Evolutionary conservation across 441 rosid genomes (phyloP), one percentile per base, ranked within the genome.

Genomic region (Biscutella laevigata): DNA sequence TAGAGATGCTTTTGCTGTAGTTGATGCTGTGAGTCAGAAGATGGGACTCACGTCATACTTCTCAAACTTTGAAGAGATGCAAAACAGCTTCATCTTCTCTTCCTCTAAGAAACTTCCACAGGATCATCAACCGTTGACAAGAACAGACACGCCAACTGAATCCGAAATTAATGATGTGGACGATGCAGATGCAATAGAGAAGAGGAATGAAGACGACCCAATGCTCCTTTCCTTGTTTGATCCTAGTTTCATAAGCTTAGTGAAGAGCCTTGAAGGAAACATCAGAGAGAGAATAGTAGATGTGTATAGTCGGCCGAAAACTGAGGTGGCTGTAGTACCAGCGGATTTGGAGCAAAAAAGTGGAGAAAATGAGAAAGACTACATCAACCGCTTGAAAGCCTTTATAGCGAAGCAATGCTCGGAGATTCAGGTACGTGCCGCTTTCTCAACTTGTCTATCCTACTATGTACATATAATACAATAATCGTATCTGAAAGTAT

Each of bases 21-120:
- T 87, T 60, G 97, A 92, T 76, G 74, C 79, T 56, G 66, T 94
- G 64, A 78, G 88, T 72, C 88, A 88, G 80, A 86, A 86, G 80
- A 59, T 88, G 36, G 99, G 97, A 50, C 89, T 88, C 26, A 80
- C 95, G 6, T 69, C 85, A 28, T 94, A 68, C 71, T 81, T 94
- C 52, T 64, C 82, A 37, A 88, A 77, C 67, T 84, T 88, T 24
- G 97, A 94, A 38, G 95, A 88, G 69, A 84, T 88, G 99, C 79
- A 74, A 74, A 81, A 73, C 59, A 82, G 83, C 74, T 70, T 63
- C 71, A 65, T 75, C 67, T 92, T 92, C 68, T 65, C 92, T 26
- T 64, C 86, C 34, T 73, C 88, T 40, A 66, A 25, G 55, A 74
- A 64, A 73, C 75, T 84, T 29, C 60, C 53, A 30, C 74, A 76